These are phyloP conservation scores for Geranium incanum DNA, from an alignment of 441 rosid genomes.

Conservation along the genomic window DNA sequence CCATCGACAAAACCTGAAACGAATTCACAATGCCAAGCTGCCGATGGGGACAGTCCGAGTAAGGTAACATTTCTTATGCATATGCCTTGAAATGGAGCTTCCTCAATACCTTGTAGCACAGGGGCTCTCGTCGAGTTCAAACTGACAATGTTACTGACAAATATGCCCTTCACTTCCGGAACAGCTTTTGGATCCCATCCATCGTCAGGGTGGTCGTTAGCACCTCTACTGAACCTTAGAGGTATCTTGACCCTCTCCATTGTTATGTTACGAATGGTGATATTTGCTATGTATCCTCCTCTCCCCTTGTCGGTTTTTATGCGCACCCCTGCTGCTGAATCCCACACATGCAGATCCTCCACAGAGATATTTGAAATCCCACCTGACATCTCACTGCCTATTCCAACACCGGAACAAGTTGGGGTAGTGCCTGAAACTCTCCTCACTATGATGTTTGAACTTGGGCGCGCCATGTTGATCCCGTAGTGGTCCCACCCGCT, in stretches of 20 bases:
- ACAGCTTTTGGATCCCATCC: conserved; percentile 24
- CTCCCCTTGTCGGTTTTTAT: conserved; percentile 82
- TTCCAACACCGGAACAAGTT: conserved; percentile 85
- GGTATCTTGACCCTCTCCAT: conserved; percentile 28
- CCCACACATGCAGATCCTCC: conserved; percentile 72
- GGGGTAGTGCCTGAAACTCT: conserved; percentile 85
- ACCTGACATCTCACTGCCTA: conserved; percentile 97
- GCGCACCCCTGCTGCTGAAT: conserved; percentile 80
- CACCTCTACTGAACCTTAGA: conserved; percentile 23
- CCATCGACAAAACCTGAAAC: conserved; percentile 20
- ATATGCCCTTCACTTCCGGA: conserved; percentile 21
- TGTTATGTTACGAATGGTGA: conserved; percentile 44
- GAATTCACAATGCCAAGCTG: conserved; percentile 23
- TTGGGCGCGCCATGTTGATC: conserved; percentile 65
- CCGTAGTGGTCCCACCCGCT: conserved; percentile 99
- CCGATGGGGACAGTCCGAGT: conserved; percentile 3
- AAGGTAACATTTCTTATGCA: conserved; percentile 22
- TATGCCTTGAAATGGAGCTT: conserved; percentile 19
- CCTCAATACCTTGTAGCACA: conserved; percentile 21
- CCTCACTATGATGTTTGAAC: conserved; percentile 63
- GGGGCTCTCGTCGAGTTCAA: conserved; percentile 23
- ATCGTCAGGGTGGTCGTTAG: conserved; percentile 26
- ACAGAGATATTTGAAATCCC: conserved; percentile 62
- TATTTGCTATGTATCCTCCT: conserved; percentile 74
- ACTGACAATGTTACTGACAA: conserved; percentile 20